These are phyloP conservation scores for Zalaria obscura DNA, from an alignment of 2,329 filamentous ascomycete species.

Conservation along the genomic window DNA sequence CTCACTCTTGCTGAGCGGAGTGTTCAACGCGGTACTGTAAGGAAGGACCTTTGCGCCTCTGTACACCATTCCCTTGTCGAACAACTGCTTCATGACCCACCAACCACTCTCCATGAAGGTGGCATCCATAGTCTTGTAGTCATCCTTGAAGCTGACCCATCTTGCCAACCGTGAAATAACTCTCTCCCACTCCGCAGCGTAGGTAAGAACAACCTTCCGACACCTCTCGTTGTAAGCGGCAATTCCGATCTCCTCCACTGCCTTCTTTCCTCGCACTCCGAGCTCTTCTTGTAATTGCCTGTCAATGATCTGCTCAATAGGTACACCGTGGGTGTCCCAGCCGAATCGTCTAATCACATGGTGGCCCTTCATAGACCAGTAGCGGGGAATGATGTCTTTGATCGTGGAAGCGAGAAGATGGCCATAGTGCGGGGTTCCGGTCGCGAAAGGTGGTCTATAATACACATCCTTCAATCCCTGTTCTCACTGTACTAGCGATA, in stretches of 20 bases:
- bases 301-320: conserved; percentile 95
- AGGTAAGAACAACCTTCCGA: conserved; percentile 85
- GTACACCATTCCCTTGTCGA: conserved; percentile 80
- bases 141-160: conserved; percentile 97
- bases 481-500: too few relatives aligned
- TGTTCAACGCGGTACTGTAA: conserved; percentile 81
- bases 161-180: conserved; percentile 81
- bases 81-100: conserved; percentile 94
- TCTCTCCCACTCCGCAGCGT: conserved; percentile 69
- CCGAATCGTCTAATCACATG: conserved; percentile 87
- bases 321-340: conserved; percentile 90
- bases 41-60: conserved; percentile 88
- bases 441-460: conserved; percentile 30
- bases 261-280: conserved; percentile 74
- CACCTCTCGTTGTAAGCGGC: conserved; percentile 87
- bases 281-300: conserved; percentile 54
- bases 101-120: conserved; percentile 91
- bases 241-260: conserved; percentile 74
- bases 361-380: conserved; percentile 94
- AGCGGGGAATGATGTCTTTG: conserved; percentile 91
- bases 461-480: too few relatives aligned
- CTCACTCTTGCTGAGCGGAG: conserved; percentile 85
- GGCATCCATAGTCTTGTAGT: conserved; percentile 97
- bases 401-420: conserved; percentile 85
- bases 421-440: conserved; percentile 51